Conservation (phyloP, 2,329 filamentous ascomycete genomes). For the Penicillium sp. region DNA sequence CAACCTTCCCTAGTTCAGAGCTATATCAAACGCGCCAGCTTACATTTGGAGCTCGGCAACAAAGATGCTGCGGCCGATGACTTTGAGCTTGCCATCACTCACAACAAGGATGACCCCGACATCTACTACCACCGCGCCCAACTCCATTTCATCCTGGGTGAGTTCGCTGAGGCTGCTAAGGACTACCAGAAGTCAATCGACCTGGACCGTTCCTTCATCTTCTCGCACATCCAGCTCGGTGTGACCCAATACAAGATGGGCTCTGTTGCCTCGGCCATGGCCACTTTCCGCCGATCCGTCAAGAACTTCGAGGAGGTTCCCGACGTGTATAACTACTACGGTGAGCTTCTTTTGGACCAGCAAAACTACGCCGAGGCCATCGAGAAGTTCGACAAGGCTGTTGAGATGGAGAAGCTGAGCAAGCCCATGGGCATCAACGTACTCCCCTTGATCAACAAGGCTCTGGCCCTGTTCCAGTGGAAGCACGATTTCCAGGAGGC, state of each 20-base stretch:
- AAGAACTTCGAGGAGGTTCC: conserved; percentile 98
- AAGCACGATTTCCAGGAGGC: conserved; percentile 95
- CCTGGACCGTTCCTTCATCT: conserved; percentile 93
- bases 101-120: conserved; percentile 88
- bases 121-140: conserved; percentile 99
- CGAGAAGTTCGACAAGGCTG: conserved; percentile 97
- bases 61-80: conserved; percentile 85
- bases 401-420: conserved; percentile 95
- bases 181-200: conserved; percentile 99
- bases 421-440: conserved; percentile 98
- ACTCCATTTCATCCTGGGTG: conserved; percentile 94
- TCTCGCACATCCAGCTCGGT: conserved; percentile 98
- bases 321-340: conserved; percentile 99
- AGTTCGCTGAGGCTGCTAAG: conserved; percentile 91
- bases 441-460: conserved; percentile 97
- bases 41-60: conserved; percentile 93
- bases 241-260: conserved; percentile 99
- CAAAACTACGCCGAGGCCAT: conserved; percentile 94
- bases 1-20: conserved; percentile 89
- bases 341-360: conserved; percentile 94
- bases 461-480: conserved; percentile 95
- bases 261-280: conserved; percentile 96
- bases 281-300: conserved; percentile 93
- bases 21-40: conserved; percentile 98
- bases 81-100: conserved; percentile 81